Evolutionary conservation across 2,329 filamentous ascomycete genomes (phyloP).

Genomic region (Helotiales sp.): DNA sequence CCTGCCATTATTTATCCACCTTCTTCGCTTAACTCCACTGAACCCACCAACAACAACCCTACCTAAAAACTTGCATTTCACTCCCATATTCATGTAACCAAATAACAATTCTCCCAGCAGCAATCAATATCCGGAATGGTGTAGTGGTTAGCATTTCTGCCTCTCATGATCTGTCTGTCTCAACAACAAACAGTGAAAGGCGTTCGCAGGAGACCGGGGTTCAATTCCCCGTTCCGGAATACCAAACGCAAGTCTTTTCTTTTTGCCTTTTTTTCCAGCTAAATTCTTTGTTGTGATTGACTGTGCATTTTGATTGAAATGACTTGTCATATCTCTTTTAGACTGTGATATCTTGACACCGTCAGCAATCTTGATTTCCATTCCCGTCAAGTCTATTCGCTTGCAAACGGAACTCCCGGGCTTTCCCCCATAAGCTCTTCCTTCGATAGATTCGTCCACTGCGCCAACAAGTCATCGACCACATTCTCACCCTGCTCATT

Average conservation of each 20-base stretch:
- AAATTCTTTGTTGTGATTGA: too few relatives aligned
- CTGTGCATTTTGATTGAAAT: too few relatives aligned
- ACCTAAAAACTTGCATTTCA: background rate
- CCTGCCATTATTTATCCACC: background rate
- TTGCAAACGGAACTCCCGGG: too few relatives aligned
- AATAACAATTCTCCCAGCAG: background rate
- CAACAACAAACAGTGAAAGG: background rate
- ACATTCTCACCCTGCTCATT: background rate
- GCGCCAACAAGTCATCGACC: background rate
- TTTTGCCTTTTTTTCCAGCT: background rate
- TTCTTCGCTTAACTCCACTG: background rate
- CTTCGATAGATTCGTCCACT: background rate
- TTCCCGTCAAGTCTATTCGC: too few relatives aligned
- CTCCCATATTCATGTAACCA: background rate
- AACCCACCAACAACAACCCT: too few relatives aligned
- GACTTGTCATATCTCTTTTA: too few relatives aligned
- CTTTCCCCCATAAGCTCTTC: background rate
- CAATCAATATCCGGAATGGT: slow-evolving; percentile 3
- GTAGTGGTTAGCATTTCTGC: slow-evolving; percentile 8
- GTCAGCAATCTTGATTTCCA: too few relatives aligned
- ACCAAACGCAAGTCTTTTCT: background rate
- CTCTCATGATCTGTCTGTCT: slow-evolving; percentile 1
- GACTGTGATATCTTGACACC: too few relatives aligned
- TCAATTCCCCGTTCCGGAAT: background rate
- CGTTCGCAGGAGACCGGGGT: slow-evolving; percentile 5